These are phyloP conservation scores for Castanospermum australe DNA, from an alignment of 306 rosid species.

Conservation along the genomic window DNA sequence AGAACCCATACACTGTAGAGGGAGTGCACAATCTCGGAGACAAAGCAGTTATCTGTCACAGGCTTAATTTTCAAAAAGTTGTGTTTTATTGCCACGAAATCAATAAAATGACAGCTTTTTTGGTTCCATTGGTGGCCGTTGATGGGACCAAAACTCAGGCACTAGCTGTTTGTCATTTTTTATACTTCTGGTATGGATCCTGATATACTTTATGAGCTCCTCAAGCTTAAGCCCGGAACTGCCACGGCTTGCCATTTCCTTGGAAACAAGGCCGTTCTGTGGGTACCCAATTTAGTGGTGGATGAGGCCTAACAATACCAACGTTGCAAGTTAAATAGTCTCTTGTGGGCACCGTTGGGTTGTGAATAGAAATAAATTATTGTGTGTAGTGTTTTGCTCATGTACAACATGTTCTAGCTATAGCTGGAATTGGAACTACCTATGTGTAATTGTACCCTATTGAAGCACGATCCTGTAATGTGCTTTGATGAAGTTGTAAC, in stretches of 20 bases:
- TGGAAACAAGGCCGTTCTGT: conserved; percentile 13
- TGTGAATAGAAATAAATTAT: too few species aligned
- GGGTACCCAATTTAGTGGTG: neutral
- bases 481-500: too few species aligned
- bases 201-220: conserved; percentile 47
- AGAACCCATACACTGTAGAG: neutral
- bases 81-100: conserved; percentile 57
- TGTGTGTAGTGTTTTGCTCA: too few species aligned
- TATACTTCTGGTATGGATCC: conserved; percentile 54
- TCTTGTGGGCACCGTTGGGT: too few species aligned
- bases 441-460: too few species aligned
- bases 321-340: too few species aligned
- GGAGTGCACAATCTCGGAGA: neutral
- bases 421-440: too few species aligned
- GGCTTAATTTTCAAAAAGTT: conserved; percentile 40
- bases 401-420: too few species aligned
- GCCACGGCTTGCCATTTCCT: conserved; percentile 58
- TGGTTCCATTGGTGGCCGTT: conserved; percentile 38
- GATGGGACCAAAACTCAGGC: conserved; percentile 45
- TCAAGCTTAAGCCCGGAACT: conserved; percentile 56
- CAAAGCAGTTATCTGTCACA: conserved; percentile 47
- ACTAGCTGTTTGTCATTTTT: conserved; percentile 53
- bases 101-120: conserved; percentile 14
- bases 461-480: too few species aligned
- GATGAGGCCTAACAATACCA: too few species aligned